Conservation (phyloP, 805 yeast species). For the Candida fluviatilis region DNA sequence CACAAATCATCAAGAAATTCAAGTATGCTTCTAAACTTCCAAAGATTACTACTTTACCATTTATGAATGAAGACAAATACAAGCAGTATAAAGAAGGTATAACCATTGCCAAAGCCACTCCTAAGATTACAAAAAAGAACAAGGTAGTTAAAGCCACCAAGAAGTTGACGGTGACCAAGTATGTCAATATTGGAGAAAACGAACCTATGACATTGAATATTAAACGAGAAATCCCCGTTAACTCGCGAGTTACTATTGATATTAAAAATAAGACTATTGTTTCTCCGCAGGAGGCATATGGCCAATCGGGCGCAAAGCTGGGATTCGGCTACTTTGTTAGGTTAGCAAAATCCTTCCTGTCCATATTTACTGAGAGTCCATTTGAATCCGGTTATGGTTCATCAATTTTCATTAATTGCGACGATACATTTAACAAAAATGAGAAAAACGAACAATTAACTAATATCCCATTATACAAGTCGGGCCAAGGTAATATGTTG, state of each 20-base stretch:
- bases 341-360: constrained; percentile 53
- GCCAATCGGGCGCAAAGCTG: constrained; percentile 52
- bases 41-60: constrained; percentile 67
- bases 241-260: constrained; percentile 81
- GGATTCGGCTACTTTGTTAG: constrained; percentile 76
- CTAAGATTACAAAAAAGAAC: constrained; percentile 37
- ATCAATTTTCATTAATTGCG: constrained; percentile 62
- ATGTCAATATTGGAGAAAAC: constrained; percentile 69
- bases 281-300: constrained; percentile 69
- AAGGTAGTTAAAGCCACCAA: constrained; percentile 36
- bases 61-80: constrained; percentile 48
- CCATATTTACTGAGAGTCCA: constrained; percentile 67
- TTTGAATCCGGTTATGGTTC: constrained; percentile 64
- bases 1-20: constrained; percentile 41
- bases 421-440: constrained; percentile 48
- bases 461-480: neutral
- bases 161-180: constrained; percentile 58
- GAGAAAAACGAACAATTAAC: constrained; percentile 14
- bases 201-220: constrained; percentile 53
- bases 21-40: constrained; percentile 68
- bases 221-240: constrained; percentile 61
- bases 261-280: constrained; percentile 57
- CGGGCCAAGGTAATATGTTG: constrained; percentile 34
- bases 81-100: constrained; percentile 60
- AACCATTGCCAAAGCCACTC: constrained; percentile 41